Base-by-base conservation (phyloP, 2,329 filamentous ascomycete species). In the Lachnellula subtilissima region DNA sequence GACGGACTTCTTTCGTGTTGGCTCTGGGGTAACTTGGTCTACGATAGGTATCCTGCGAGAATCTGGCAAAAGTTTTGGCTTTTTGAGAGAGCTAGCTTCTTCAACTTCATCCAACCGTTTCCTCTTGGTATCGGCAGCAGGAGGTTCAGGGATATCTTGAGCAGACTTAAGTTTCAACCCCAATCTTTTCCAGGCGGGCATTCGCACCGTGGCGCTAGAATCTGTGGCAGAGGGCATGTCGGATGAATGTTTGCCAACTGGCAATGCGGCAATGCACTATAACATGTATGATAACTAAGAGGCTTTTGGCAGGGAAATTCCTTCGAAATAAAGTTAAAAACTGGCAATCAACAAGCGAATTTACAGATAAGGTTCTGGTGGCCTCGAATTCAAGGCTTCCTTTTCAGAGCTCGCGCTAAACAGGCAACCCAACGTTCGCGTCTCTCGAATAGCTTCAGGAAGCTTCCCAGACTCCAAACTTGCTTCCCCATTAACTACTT, bases 151-250 rank as follows among this genome's bases (percentile, higher is more conserved):
- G 49, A 32, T 22, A 52, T 62, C 58, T 59, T 55, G 42, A 47
- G 60, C 74, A 66, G 76, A 77, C 69, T 84, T 85, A 63, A 83
- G 72, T 72, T 83, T 83, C 58, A 84, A 72, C 37, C 81, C 82
- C 54, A 84, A 71, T 66, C 78, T 75, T 68, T 83, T 84, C 81
- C 81, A 85, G 58, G 82, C 81, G 35, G 83, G 81, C 48, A 79
- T 69, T 64, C 66, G 64, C n/a, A 49, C 47, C 12, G 56, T 25
- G 23, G 55, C 37, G 55, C 56, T 52, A 36, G 58, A 43, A 22
- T 28, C 22, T n/a, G 56, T 64, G 48, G 60, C 61, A 58, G 65
- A 59, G 35, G 61, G 64, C 63, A 67, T 64, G 35, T 45, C 32
- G 36, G 28, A 53, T 19, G 50, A 53, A 51, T 47, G 47, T n/a